Conservation (phyloP, 1,284 basidiomycete species). For the Apiotrichum gamsii region DNA sequence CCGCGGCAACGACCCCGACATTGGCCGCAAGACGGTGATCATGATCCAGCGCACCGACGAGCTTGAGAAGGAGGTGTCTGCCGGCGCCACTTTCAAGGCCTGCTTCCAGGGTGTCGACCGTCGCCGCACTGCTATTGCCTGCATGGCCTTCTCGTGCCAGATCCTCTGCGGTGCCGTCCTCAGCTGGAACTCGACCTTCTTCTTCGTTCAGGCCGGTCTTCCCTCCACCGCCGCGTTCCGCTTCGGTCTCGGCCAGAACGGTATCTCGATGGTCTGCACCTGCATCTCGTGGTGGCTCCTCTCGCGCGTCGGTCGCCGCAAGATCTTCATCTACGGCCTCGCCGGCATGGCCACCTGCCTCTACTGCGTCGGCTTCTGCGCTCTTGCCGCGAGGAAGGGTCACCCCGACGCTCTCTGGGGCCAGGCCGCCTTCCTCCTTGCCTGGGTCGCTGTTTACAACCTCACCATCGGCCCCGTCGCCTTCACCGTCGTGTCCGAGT, state of each 20-base stretch:
- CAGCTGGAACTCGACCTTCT: constrained; percentile 37
- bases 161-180: constrained; percentile 16
- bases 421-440: constrained; percentile 7
- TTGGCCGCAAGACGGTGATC: constrained; percentile 33
- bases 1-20: constrained; percentile 22
- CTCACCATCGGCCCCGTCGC: constrained; percentile 6
- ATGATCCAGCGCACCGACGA: constrained; percentile 44
- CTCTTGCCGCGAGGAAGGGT: constrained; percentile 19
- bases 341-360: constrained; percentile 40
- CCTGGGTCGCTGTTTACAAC: constrained; percentile 13
- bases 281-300: constrained; percentile 22
- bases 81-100: not conserved
- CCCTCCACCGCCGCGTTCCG: constrained; percentile 31
- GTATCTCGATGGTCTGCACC: constrained; percentile 22
- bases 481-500: constrained; percentile 28
- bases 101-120: constrained; percentile 8
- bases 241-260: constrained; percentile 27
- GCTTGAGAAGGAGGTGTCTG: not conserved
- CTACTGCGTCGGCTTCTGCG: constrained; percentile 45
- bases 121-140: constrained; percentile 10
- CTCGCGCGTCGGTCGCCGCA: constrained; percentile 29
- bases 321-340: constrained; percentile 41
- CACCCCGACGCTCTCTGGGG: constrained; percentile 6
- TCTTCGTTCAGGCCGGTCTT: constrained; percentile 42
- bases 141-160: constrained; percentile 14